Evolutionary conservation across 176 grass and related monocot genomes (phyloP), one percentile per base, ranked within the genome.

Genomic region (Eleusine coracana): DNA sequence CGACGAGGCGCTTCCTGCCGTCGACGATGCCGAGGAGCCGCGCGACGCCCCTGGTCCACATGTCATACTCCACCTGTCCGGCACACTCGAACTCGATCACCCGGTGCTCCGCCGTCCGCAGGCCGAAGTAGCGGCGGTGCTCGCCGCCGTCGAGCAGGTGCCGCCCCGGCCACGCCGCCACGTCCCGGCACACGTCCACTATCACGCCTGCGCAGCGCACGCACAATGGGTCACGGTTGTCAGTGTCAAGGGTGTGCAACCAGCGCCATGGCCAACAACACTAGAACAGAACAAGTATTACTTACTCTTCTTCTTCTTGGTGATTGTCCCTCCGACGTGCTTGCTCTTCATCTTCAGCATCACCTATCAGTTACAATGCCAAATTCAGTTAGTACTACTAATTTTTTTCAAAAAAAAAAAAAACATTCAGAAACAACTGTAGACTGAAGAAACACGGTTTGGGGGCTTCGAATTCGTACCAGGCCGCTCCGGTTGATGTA

Each of bases 271-370:
- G 14, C 49, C 49, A 49, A 13, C 1, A 4, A 17, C 50, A 34
- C 46, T 2, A 20, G 51, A 55, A 55, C 6, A 25, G 38, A 5
- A 21, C 66, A 61, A 61, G 2, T 34, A 34, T 2, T 34, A 34
- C 89, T 85, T 81, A 99, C 96, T 90, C 83, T 96, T 96, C 62
- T 99, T 99, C 89, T 96, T 99, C 88, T 99, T 99, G 38, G 96
- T 99, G 23, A 99, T 90, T 0, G 96, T 94, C 45, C 93, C 93
- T 5, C 86, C 96, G 3, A 96, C 87, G 44, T 96, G 96, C 74
- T 74, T 72, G 66, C 96, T 99, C 85, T 99, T 99, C 93, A 94
- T 94, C 93, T 99, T 99, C 15, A 99, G 89, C 83, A 82, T 96
- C 74, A 96, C 95, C 95, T 97, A 49, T 48, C 12, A 8, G 1